Evolutionary conservation across 2,329 filamentous ascomycete species (phyloP).

Genomic region (Lachnellula suecica): DNA sequence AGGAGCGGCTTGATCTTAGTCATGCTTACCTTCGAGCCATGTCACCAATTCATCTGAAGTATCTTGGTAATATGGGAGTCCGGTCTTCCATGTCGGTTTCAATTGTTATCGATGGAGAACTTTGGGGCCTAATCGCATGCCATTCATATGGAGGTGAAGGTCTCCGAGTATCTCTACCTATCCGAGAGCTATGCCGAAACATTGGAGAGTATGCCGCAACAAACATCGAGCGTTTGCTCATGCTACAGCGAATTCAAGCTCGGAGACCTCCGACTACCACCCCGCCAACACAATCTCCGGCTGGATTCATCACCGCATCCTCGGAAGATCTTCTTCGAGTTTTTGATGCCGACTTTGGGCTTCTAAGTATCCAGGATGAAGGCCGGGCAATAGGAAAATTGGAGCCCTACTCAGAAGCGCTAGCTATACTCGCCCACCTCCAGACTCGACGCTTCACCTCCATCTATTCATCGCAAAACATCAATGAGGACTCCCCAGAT

Average conservation of each 20-base stretch:
- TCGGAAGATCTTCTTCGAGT: conserved; percentile 21
- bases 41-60: conserved; percentile 85
- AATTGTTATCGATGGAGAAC: conserved; percentile 76
- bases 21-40: conserved; percentile 84
- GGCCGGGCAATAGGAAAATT: conserved; percentile 22
- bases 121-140: conserved; percentile 87
- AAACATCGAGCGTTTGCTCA: conserved; percentile 22
- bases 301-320: conserved; percentile 19
- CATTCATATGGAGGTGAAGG: conserved; percentile 74
- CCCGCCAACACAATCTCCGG: conserved; percentile 14
- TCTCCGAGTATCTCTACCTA: conserved; percentile 84
- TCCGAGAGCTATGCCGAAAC: conserved; percentile 84
- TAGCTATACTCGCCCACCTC: conserved; percentile 21
- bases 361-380: conserved; percentile 24
- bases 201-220: conserved; percentile 46
- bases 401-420: conserved; percentile 24
- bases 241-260: conserved; percentile 17
- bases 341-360: conserved; percentile 25
- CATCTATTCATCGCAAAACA: conserved; percentile 16
- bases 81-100: conserved; percentile 91
- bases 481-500: conserved; percentile 21
- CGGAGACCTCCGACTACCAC: conserved; percentile 12
- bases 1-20: conserved; percentile 75
- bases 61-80: conserved; percentile 82
- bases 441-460: conserved; percentile 16